Conservation (phyloP, 1,284 basidiomycete genomes). For the Peniophora sp. region DNA sequence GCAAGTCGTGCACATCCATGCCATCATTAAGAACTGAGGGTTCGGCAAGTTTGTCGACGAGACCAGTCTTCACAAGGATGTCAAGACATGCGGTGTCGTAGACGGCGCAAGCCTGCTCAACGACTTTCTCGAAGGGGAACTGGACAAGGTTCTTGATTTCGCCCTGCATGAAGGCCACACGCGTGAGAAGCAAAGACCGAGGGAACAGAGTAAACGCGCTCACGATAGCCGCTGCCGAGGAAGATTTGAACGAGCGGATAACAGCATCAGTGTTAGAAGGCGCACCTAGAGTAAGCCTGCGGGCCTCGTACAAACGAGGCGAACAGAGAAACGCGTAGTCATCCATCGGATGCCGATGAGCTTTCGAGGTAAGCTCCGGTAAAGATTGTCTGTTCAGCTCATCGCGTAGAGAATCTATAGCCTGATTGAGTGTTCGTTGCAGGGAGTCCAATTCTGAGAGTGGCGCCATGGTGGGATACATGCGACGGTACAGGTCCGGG, state of each 20-base stretch:
- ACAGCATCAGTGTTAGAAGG: background rate
- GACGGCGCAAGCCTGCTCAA: constrained; percentile 12
- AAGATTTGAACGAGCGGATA: background rate
- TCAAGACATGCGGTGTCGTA: constrained; percentile 19
- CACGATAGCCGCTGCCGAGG: constrained; percentile 1
- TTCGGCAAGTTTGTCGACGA: constrained; percentile 14
- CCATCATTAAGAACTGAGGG: constrained; percentile 6
- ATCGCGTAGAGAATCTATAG: constrained; percentile 15
- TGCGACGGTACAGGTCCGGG: too few species aligned
- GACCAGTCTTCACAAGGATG: constrained; percentile 15
- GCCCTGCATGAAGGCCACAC: constrained; percentile 5
- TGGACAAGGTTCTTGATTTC: constrained; percentile 16
- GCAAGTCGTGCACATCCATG: constrained; percentile 10
- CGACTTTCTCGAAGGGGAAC: constrained; percentile 16
- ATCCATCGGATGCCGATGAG: constrained; percentile 17
- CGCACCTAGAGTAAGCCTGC: constrained; percentile 13
- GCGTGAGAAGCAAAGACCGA: background rate
- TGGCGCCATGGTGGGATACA: too few species aligned
- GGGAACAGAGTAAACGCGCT: background rate
- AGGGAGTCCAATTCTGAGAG: constrained; percentile 10
- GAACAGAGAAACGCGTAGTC: constrained; percentile 11
- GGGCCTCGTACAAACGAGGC: constrained; percentile 14
- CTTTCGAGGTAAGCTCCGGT: constrained; percentile 12
- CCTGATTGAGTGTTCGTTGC: constrained; percentile 14
- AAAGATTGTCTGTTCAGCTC: constrained; percentile 11